Base-by-base conservation (phyloP, 805 yeast species). In the Groenewaldozyma salmanticensis region DNA sequence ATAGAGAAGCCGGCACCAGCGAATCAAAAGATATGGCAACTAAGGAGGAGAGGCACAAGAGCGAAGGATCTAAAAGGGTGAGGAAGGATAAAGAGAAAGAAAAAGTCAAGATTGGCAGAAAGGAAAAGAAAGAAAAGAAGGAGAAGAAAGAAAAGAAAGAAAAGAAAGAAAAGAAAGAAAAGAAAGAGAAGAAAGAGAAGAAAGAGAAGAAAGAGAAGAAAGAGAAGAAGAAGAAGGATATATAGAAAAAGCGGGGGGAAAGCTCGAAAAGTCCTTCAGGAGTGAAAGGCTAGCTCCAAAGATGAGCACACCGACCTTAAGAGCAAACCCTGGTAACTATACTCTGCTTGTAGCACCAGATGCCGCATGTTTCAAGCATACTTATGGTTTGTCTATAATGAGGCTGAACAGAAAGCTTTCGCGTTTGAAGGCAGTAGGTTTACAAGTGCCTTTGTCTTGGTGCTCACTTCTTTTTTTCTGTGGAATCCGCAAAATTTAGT, bases 121-220 rank as follows among this genome's bases (percentile, higher is more conserved):
- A 49, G 49, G 37, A 52, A 54, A 43, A 51, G 50, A 41, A 51
- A 55, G 50, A 51, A 48, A 49, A 48, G 48, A 52, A 46, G 49
- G 52, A 35, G 49, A 51, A 46, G 46, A 31, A 29, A 27, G 50
- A 52, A 46, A 51, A 52, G 27, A 49, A 49, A 27, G 16, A 5
- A 22, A 27, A 22, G 44, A 22, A 51, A 27, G 48, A 49, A 40
- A 15, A 5, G 18, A 40, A 22, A n/a, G n/a, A n/a, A n/a, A 24
- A 13, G 17, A 33, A 33, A 21, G 15, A 18, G 18, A 21, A 27
- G 27, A 31, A 19, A 17, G 21, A 24, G 6, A 17, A 24, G 33
- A 37, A 27, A 27, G 7, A n/a, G n/a, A 37, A 37, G 39, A 7
- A 13, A 15, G 35, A 35, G 9, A 21, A 20, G 9, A 21, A 35